These are phyloP conservation scores for Rossbeevera mucosa DNA, from an alignment of 768 basidiomycete genomes.

Conservation along the genomic window DNA sequence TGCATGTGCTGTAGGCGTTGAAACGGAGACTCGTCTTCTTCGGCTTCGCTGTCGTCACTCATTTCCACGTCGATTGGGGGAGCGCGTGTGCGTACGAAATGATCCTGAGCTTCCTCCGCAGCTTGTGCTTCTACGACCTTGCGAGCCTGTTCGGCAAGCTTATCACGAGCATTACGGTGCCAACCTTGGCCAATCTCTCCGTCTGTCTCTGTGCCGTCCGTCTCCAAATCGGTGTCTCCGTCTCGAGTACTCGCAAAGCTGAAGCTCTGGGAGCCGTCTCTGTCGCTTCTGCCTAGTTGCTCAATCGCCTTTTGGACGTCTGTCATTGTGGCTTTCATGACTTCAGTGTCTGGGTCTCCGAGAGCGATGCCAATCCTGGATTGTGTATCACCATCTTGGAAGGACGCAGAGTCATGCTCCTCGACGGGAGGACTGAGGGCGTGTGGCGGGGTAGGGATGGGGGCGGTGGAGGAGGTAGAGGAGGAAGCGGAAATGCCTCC, in stretches of 20 bases:
- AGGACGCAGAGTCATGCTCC: slow-evolving; percentile 40
- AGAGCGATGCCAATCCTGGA: slow-evolving; percentile 26
- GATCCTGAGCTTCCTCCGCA: slow-evolving; percentile 43
- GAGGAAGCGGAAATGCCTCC: slow-evolving; percentile 23
- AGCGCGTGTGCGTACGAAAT: slow-evolving; percentile 37
- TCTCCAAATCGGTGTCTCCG: slow-evolving; percentile 42
- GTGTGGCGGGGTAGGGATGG: slow-evolving; percentile 18
- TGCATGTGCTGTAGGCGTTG: slow-evolving; percentile 36
- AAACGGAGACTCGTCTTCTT: slow-evolving; percentile 45
- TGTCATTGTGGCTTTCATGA: slow-evolving; percentile 85
- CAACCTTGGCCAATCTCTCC: slow-evolving; percentile 55
- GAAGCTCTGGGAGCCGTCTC: slow-evolving; percentile 63
- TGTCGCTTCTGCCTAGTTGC: slow-evolving; percentile 62
- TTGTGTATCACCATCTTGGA: slow-evolving; percentile 19
- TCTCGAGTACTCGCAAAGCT: slow-evolving; percentile 70
- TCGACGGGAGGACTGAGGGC: slow-evolving; percentile 45
- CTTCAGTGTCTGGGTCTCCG: slow-evolving; percentile 36
- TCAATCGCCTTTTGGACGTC: slow-evolving; percentile 90
- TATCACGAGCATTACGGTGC: slow-evolving; percentile 61
- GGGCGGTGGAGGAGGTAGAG: slow-evolving; percentile 24
- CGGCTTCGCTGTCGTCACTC: slow-evolving; percentile 76
- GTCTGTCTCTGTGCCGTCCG: slow-evolving; percentile 48
- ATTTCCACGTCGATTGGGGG: slow-evolving; percentile 73
- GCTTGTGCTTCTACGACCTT: slow-evolving; percentile 47
- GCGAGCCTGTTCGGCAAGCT: slow-evolving; percentile 66